Base-by-base conservation (phyloP, 768 basidiomycete genomes). In the Podaxis sp. region DNA sequence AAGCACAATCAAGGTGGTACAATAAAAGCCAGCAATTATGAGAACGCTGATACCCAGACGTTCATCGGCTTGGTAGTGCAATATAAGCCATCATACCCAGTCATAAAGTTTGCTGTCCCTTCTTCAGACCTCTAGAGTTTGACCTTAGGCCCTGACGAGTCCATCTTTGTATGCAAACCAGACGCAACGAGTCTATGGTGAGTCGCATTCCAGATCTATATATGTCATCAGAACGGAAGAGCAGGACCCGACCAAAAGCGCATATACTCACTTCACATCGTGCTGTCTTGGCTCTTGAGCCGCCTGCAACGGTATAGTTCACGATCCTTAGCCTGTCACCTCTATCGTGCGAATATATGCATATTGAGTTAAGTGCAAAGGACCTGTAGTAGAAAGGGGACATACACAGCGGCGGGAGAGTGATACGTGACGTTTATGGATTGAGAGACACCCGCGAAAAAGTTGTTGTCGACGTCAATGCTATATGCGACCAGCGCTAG, bases 141-240 rank as follows among this genome's bases (percentile, higher is more conserved):
- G 4, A 30, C 3, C 36, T 15, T 37, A 24, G 60, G 52, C 22
- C 3, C 6, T 0, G 84, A 82, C 0, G 84, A 79, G 22, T 73
- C 67, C 85, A 86, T 86, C 63, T 84, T 86, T 58, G 81, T 77
- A 50, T 86, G 84, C 1, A 79, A 75, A 1, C 82, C 85, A 1
- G 86, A 85, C 2, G 80, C 82, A 4, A 84, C 80, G 4, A 87
- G 72, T 24, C 84, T 80, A 63, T 78, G 80, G 62, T 78, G 74
- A 1, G 82, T 84, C 6, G 71, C 72, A 58, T 82, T 86, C 86
- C 86, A 87, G 36, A 87, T 81, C 86, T 87, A 58, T 54, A n/a
- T 41, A 26, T 33, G 10, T 24, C 33, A 4, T 51, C 33, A 51
- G 44, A 46, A 46, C 12, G 24, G 11, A 36, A 5, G 2, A 26